A percentile compares a stretch with the other conserved stretches of the same genome.
Evolutionary conservation across 2,329 filamentous ascomycete species (phyloP).

Genomic region (Fusarium sambucinum): DNA sequence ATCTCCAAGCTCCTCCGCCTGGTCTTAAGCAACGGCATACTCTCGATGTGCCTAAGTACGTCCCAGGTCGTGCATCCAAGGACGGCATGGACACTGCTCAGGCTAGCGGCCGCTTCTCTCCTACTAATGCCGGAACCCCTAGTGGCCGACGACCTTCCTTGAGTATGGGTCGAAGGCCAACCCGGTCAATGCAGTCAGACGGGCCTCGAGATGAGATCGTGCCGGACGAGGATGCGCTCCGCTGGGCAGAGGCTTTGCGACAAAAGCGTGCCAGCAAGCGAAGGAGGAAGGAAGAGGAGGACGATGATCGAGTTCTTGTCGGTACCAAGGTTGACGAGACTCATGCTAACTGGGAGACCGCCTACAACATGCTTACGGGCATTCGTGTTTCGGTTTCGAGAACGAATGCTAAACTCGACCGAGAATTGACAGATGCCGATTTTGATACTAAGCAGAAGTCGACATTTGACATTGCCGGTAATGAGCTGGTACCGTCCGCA

Average conservation of each 20-base stretch:
- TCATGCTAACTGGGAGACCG: conserved; percentile 96
- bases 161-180: conserved; percentile 81
- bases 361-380: conserved; percentile 99
- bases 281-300: conserved; percentile 84
- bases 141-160: conserved; percentile 82
- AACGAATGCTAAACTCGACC: conserved; percentile 96
- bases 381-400: conserved; percentile 97
- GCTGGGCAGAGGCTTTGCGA: conserved; percentile 93
- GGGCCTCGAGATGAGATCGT: conserved; percentile 83
- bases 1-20: conserved; percentile 61
- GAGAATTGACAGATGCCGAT: conserved; percentile 88
- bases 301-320: conserved; percentile 93
- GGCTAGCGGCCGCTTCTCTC: conserved; percentile 86
- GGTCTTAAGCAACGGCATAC: conserved; percentile 85
- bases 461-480: conserved; percentile 97
- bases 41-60: conserved; percentile 82
- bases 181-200: conserved; percentile 87
- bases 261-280: conserved; percentile 92
- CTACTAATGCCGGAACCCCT: conserved; percentile 62
- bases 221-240: conserved; percentile 88
- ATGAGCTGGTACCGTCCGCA: conserved; percentile 95
- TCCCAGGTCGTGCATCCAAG: conserved; percentile 75
- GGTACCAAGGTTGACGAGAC: conserved; percentile 98
- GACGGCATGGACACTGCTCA: conserved; percentile 76
- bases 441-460: conserved; percentile 97